phyloP scores from a whole-genome alignment of 768 basidiomycete species.

The Tephrocybe sp. region DNA sequence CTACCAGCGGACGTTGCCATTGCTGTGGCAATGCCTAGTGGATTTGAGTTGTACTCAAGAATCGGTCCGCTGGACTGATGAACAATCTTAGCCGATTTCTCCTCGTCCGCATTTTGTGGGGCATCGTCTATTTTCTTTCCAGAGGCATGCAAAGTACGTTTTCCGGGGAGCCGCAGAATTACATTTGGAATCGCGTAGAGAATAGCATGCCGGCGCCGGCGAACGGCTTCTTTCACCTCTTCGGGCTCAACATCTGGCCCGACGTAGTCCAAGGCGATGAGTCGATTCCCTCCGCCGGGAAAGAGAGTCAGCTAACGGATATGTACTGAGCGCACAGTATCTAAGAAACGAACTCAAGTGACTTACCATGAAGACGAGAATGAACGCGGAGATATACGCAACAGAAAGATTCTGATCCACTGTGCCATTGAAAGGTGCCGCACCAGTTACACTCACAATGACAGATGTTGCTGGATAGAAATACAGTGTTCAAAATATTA shows the following conservation, averaged over 20 bases:
- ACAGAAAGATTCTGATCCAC: constrained; percentile 61
- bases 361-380: constrained; percentile 59
- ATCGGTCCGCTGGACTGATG: not conserved
- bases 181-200: constrained; percentile 18
- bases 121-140: not conserved
- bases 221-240: constrained; percentile 49
- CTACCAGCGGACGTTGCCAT: constrained; percentile 1
- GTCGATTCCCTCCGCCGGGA: constrained; percentile 55
- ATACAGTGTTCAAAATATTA: not conserved
- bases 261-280: constrained; percentile 60
- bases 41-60: not conserved
- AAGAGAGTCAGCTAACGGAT: constrained; percentile 57
- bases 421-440: constrained; percentile 60
- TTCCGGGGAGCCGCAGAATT: constrained; percentile 8
- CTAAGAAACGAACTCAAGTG: not conserved
- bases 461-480: constrained; percentile 57
- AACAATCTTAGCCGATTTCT: not conserved
- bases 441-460: constrained; percentile 58
- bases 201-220: constrained; percentile 31
- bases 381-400: constrained; percentile 64
- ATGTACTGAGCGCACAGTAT: not conserved
- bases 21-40: not conserved
- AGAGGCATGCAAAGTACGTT: not conserved
- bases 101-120: constrained; percentile 2
- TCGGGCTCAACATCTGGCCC: constrained; percentile 64